Evolutionary conservation across 2,329 filamentous ascomycete genomes (phyloP).

Genomic region (Stromatinia cepivora): DNA sequence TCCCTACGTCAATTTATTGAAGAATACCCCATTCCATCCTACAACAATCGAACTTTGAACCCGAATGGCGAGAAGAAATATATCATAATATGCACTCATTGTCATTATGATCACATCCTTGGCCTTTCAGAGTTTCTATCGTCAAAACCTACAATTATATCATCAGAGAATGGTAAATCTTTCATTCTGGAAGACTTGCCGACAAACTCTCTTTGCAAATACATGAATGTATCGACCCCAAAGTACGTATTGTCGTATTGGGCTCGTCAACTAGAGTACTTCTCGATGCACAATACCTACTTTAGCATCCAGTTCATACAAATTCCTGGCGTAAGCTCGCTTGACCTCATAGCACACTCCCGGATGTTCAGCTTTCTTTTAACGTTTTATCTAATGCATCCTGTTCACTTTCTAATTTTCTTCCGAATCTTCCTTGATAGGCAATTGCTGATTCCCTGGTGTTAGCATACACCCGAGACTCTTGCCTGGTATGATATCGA

Average conservation of each 20-base stretch:
- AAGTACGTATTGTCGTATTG: constrained; percentile 46
- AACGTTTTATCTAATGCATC: not conserved
- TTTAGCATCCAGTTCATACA: constrained; percentile 47
- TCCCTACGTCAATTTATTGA: constrained; percentile 47
- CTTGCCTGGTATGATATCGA: constrained; percentile 31
- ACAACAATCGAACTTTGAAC: constrained; percentile 44
- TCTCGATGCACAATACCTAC: constrained; percentile 34
- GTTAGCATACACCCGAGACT: constrained; percentile 1
- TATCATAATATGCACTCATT: constrained; percentile 48
- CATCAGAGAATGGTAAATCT: constrained; percentile 42
- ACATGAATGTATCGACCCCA: constrained; percentile 43
- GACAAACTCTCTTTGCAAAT: constrained; percentile 46
- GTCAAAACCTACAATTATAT: constrained; percentile 36
- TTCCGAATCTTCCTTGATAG: not conserved
- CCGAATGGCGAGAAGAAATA: constrained; percentile 41
- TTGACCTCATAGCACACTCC: constrained; percentile 34
- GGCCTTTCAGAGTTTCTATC: constrained; percentile 35
- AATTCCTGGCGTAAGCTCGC: constrained; percentile 50
- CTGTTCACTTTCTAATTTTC: not conserved
- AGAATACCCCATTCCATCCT: constrained; percentile 42
- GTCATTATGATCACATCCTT: constrained; percentile 48
- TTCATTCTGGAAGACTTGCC: constrained; percentile 46
- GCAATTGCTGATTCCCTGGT: not conserved
- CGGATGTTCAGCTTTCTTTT: not conserved
- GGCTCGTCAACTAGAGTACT: constrained; percentile 43